Evolutionary conservation across 805 yeast species (phyloP).

Genomic region (Starmerella sirachaensis): DNA sequence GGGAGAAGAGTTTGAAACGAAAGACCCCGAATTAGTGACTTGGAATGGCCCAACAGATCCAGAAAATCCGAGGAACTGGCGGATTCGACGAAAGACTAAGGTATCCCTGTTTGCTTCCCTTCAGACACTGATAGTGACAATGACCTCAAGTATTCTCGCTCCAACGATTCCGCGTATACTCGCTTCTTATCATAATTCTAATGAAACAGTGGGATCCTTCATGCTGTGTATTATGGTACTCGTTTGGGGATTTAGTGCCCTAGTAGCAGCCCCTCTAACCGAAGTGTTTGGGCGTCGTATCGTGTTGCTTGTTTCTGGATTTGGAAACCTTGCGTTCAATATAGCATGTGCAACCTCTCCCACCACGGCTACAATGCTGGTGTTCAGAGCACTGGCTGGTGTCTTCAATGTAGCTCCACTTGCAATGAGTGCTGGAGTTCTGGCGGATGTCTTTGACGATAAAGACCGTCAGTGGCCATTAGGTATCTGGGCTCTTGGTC

Average conservation of each 20-base stretch:
- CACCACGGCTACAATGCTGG: conserved; percentile 43
- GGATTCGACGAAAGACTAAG: conserved; percentile 32
- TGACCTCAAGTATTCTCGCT: conserved; percentile 50
- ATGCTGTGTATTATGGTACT: conserved; percentile 55
- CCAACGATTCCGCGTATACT: conserved; percentile 46
- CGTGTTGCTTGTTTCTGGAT: conserved; percentile 42
- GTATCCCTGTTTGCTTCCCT: conserved; percentile 39
- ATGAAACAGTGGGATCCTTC: conserved; percentile 36
- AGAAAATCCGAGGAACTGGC: conserved; percentile 55
- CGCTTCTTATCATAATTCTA: conserved; percentile 34
- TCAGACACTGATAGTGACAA: conserved; percentile 49
- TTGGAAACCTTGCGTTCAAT: conserved; percentile 32
- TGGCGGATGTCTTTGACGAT: conserved; percentile 49
- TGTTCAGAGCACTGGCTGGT: conserved; percentile 53
- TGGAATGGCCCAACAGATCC: conserved; percentile 60
- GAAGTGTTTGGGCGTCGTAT: conserved; percentile 53
- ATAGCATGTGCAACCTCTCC: conserved; percentile 52
- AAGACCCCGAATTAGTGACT: conserved; percentile 56
- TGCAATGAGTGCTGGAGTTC: conserved; percentile 56
- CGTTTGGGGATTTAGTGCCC: conserved; percentile 59
- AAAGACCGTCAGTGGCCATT: conserved; percentile 43
- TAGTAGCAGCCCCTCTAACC: conserved; percentile 54
- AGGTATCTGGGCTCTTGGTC: conserved; percentile 48
- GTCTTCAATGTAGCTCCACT: conserved; percentile 57
- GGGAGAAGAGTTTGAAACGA: conserved; percentile 41